These are phyloP conservation scores for Umbilicus rupestris DNA, from an alignment of 164 flowering plant species.

Conservation along the genomic window DNA sequence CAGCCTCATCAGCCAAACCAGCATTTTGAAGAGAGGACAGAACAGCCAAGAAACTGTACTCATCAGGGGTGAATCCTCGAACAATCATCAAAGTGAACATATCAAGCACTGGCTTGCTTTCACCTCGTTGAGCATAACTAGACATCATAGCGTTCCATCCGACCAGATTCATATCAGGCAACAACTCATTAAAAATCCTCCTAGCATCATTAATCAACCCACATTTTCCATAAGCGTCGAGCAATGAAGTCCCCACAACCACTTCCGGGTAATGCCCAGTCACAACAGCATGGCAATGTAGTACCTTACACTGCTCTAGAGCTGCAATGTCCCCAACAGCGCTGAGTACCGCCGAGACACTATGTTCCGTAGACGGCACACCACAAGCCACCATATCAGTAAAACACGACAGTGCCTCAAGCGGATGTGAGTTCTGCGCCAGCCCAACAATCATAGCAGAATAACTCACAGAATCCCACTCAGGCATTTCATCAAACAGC, in stretches of 20 bases:
- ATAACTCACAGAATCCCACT: constrained; percentile 48
- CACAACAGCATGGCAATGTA: constrained; percentile 49
- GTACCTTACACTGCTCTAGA: constrained; percentile 43
- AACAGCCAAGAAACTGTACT: constrained; percentile 48
- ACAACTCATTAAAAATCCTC: constrained; percentile 36
- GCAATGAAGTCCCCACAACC: constrained; percentile 42
- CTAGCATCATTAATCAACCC: constrained; percentile 53
- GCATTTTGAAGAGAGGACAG: constrained; percentile 40
- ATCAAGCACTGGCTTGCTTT: constrained; percentile 23
- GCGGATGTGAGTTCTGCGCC: constrained; percentile 33
- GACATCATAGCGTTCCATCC: constrained; percentile 64
- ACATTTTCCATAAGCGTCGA: constrained; percentile 63
- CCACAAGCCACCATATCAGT: constrained; percentile 30
- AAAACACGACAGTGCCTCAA: constrained; percentile 38
- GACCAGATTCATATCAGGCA: constrained; percentile 21
- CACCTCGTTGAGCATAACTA: constrained; percentile 64
- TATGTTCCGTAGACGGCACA: constrained; percentile 29
- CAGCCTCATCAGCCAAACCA: constrained; percentile 30
- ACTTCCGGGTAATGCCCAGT: constrained; percentile 38
- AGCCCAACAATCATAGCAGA: constrained; percentile 44
- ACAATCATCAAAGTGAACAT: constrained; percentile 31
- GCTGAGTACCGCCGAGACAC: constrained; percentile 49
- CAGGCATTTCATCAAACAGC: constrained; percentile 52
- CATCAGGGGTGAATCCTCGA: constrained; percentile 38
- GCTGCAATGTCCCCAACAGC: constrained; percentile 47